Evolutionary conservation across 805 yeast genomes (phyloP).

Genomic region (Candida cerambycidarum): DNA sequence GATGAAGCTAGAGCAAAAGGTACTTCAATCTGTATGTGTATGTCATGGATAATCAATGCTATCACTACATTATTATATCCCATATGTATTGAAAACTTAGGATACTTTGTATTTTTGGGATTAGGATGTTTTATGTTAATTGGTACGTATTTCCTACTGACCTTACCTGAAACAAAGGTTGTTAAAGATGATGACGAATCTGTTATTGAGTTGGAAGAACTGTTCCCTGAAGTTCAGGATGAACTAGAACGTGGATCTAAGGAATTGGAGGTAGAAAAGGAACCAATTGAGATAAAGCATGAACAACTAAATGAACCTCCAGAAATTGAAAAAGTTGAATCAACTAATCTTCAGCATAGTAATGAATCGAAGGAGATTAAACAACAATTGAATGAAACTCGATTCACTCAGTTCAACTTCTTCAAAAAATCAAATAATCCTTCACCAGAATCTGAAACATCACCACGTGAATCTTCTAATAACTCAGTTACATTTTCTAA

Average conservation of each 20-base stretch:
- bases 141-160: constrained; percentile 28
- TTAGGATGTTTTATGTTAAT: constrained; percentile 34
- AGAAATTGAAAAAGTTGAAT: background rate
- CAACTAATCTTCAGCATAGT: too few species aligned
- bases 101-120: constrained; percentile 41
- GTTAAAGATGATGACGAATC: background rate
- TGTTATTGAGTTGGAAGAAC: background rate
- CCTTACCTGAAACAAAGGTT: constrained; percentile 47
- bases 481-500: too few species aligned
- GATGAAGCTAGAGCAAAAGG: constrained; percentile 47
- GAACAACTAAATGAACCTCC: background rate
- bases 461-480: too few species aligned
- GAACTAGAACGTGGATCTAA: background rate
- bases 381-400: too few species aligned
- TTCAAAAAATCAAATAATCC: constrained; percentile 5
- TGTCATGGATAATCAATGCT: constrained; percentile 45
- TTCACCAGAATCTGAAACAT: background rate
- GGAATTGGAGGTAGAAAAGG: background rate
- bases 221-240: background rate
- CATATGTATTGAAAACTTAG: constrained; percentile 28
- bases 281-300: too few species aligned
- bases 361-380: too few species aligned
- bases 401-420: too few species aligned
- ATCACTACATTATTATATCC: constrained; percentile 42
- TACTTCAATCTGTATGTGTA: constrained; percentile 43